These are phyloP conservation scores for Hyphopichia homilentoma DNA, from an alignment of 805 yeast genomes.

Conservation along the genomic window DNA sequence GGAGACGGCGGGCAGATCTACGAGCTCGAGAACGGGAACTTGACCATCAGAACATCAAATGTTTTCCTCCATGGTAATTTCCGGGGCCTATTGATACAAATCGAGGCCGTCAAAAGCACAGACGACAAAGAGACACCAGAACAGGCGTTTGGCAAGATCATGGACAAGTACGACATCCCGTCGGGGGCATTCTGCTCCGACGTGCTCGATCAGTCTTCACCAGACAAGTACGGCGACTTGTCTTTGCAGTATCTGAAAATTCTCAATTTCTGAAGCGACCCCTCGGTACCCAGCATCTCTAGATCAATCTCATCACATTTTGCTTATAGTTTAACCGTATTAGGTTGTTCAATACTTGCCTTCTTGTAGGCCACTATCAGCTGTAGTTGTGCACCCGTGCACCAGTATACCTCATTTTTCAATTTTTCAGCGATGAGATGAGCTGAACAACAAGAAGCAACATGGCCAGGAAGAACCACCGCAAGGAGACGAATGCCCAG, in stretches of 20 bases:
- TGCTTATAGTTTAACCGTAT: no score
- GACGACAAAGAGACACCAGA: constrained; percentile 6
- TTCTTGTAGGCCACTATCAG: background rate
- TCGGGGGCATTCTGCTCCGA: constrained; percentile 32
- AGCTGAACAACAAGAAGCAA: no score
- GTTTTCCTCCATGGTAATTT: constrained; percentile 71
- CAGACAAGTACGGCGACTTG: constrained; percentile 36
- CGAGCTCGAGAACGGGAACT: constrained; percentile 49
- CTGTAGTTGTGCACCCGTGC: no score
- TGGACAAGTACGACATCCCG: constrained; percentile 35
- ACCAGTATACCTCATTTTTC: no score
- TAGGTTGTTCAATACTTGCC: background rate
- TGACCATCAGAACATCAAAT: constrained; percentile 62
- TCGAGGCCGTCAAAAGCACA: constrained; percentile 30
- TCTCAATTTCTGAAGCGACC: constrained; percentile 33
- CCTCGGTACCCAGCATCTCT: constrained; percentile 1
- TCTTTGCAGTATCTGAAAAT: constrained; percentile 40
- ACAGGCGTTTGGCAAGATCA: constrained; percentile 21
- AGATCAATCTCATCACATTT: constrained; percentile 2
- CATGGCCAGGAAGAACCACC: constrained; percentile 17
- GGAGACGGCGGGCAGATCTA: constrained; percentile 76
- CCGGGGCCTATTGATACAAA: constrained; percentile 64
- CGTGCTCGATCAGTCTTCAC: constrained; percentile 20
- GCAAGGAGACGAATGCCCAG: constrained; percentile 14
- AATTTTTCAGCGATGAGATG: constrained; percentile 2